phyloP scores from a whole-genome alignment of 1,139 yeast species.

The Pichia norvegensis region DNA sequence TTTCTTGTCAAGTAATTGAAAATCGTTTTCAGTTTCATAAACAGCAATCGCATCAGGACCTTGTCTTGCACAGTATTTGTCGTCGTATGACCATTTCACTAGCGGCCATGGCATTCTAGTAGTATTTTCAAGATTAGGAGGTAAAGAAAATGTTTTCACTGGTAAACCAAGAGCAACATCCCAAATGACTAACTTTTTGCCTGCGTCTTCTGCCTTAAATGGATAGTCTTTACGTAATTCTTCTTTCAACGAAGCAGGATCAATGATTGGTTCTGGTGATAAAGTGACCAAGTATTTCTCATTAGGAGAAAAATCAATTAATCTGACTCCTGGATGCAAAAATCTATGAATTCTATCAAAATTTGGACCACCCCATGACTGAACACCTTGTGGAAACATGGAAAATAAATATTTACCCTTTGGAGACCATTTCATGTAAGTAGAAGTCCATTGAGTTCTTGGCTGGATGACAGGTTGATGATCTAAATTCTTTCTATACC shows the following conservation, averaged over 20 bases:
- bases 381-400: conserved; percentile 90
- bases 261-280: conserved; percentile 73
- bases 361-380: conserved; percentile 89
- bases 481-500: conserved; percentile 72
- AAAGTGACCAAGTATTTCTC: conserved; percentile 87
- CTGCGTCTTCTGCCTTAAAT: conserved; percentile 81
- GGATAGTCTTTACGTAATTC: conserved; percentile 57
- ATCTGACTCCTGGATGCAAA: conserved; percentile 82
- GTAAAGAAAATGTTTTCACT: conserved; percentile 83
- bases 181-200: conserved; percentile 94
- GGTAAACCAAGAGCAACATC: conserved; percentile 78
- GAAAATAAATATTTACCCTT: conserved; percentile 85
- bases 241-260: conserved; percentile 42
- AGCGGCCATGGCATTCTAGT: conserved; percentile 92
- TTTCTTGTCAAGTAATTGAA: conserved; percentile 74
- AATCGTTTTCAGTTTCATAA: conserved; percentile 63
- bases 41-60: conserved; percentile 91
- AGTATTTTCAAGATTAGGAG: conserved; percentile 64
- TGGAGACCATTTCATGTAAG: conserved; percentile 86
- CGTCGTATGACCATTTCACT: conserved; percentile 93
- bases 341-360: conserved; percentile 72
- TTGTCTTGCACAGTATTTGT: conserved; percentile 89
- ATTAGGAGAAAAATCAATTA: conserved; percentile 86
- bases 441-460: conserved; percentile 77
- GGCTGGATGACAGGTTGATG: conserved; percentile 79